phyloP scores from a whole-genome alignment of 1,284 basidiomycete species.

The Rhizoctonia solani region DNA sequence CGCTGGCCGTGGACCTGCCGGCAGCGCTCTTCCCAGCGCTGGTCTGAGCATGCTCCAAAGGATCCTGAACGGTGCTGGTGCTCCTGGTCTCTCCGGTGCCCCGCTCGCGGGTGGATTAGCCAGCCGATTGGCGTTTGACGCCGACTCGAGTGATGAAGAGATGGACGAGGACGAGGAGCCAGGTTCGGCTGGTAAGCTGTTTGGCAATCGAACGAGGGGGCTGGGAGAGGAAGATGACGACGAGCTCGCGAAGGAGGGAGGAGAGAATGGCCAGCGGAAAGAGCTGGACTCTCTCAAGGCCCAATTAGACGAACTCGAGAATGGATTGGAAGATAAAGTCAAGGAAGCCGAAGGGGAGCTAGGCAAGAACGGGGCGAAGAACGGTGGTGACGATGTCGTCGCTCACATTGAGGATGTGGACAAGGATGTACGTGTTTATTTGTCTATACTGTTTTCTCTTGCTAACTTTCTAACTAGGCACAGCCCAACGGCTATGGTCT shows the following conservation, averaged over 20 bases:
- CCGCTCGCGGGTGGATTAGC: conserved; percentile 40
- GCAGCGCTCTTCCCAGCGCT: conserved; percentile 14
- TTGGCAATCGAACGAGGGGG: conserved; percentile 17
- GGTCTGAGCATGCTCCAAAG: conserved; percentile 52
- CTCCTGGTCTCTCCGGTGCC: conserved; percentile 48
- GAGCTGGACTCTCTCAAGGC: conserved; percentile 55
- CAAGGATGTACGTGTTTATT: conserved; percentile 1
- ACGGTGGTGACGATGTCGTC: conserved; percentile 38
- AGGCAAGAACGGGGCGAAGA: too few relatives aligned
- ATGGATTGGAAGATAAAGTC: conserved; percentile 47
- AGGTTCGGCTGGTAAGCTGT: conserved; percentile 8
- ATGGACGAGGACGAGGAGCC: conserved; percentile 34
- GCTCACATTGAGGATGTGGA: conserved; percentile 37
- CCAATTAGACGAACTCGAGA: conserved; percentile 64
- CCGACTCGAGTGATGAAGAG: conserved; percentile 34
- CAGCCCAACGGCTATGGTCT: not conserved
- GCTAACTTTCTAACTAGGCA: too few relatives aligned
- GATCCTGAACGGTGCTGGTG: conserved; percentile 60
- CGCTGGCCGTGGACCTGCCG: conserved; percentile 3
- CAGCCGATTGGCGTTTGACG: conserved; percentile 35
- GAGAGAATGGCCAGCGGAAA: conserved; percentile 13
- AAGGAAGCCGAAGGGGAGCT: conserved; percentile 43
- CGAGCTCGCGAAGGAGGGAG: conserved; percentile 43
- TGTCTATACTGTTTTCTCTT: not conserved
- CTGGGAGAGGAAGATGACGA: conserved; percentile 30